These are phyloP conservation scores for Termitomyces heimii DNA, from an alignment of 768 basidiomycete species.

Conservation along the genomic window DNA sequence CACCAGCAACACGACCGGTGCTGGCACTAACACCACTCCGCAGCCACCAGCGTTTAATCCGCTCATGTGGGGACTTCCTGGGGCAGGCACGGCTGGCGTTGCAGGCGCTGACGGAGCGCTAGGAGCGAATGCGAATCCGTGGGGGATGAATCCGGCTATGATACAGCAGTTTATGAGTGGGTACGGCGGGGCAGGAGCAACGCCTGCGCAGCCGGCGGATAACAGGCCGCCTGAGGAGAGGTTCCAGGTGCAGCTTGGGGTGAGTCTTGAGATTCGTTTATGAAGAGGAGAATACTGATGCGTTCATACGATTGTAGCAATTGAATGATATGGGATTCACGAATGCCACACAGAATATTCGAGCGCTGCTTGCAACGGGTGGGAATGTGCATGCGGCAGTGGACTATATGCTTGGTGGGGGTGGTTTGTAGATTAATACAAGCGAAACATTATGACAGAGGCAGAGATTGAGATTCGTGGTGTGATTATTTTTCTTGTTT, in stretches of 20 bases:
- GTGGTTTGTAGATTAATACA: slow-evolving; percentile 33
- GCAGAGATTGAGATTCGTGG: background rate
- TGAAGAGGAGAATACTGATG: background rate
- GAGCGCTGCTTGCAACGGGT: slow-evolving; percentile 86
- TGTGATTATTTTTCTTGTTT: background rate
- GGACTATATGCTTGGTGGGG: slow-evolving; percentile 85
- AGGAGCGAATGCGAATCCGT: slow-evolving; percentile 25
- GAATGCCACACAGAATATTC: slow-evolving; percentile 84
- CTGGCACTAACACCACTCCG: slow-evolving; percentile 18
- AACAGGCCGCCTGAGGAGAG: slow-evolving; percentile 83
- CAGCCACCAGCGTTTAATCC: slow-evolving; percentile 16
- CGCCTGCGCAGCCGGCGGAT: slow-evolving; percentile 53
- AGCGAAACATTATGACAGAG: background rate
- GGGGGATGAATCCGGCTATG: slow-evolving; percentile 33
- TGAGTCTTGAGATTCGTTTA: slow-evolving; percentile 21
- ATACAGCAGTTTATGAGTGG: slow-evolving; percentile 37
- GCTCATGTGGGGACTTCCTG: slow-evolving; percentile 4
- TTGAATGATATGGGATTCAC: slow-evolving; percentile 93
- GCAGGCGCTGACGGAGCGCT: slow-evolving; percentile 19
- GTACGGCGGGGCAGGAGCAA: slow-evolving; percentile 15
- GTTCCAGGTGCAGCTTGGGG: slow-evolving; percentile 84
- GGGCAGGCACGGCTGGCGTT: background rate
- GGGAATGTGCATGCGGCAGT: slow-evolving; percentile 91
- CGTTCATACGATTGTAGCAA: slow-evolving; percentile 44
- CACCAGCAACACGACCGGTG: slow-evolving; percentile 12